Evolutionary conservation across 2,329 filamentous ascomycete genomes (phyloP), one percentile per base, ranked within the genome.

Genomic region (Grosmannia huntii): DNA sequence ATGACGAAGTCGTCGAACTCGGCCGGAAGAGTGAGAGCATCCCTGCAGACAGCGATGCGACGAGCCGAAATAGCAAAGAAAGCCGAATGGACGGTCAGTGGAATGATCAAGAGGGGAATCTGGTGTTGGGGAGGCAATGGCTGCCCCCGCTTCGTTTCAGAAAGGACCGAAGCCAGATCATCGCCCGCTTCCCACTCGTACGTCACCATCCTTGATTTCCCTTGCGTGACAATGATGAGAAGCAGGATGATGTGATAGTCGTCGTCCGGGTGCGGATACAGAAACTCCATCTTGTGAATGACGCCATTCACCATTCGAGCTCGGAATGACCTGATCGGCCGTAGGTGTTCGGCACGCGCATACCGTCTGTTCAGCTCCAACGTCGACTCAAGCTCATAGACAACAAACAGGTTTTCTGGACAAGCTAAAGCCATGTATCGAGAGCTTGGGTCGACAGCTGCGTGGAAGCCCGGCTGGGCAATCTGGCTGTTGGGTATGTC

Each of bases 231-330:
- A 19, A 82, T 65, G 21, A 86, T 77, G 49, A 96, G 72, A 12
- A 96, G 73, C 4, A 97, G 76, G n/a, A 95, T 85, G 50, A 95
- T 81, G 64, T 85, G 84, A 57, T 84, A 76, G 11, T 82, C 77
- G 60, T 91, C 84, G 57, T 82, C 78, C 0, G 79, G 71, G 11
- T 78, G 77, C 9, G 90, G 88, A 60, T 87, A 83, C 3, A 99
- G 76, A 63, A 97, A 99, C 25, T 90, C 87, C 76, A 96, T 85
- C 64, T 89, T 87, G 65, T 92, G 77, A 58, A 97, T 89, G n/a
- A 85, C 76, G 1, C 89, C 90, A 9, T 84, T 79, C 9, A 90
- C 74, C 11, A 69, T 63, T 11, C 77, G 74, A 21, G 74, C 66
- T 21, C 71, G 66, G 46, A 65, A 68, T 0, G 68, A 70, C 60